Base-by-base conservation (phyloP, 345 rosid genomes). In the Moricandia moricandioides region DNA sequence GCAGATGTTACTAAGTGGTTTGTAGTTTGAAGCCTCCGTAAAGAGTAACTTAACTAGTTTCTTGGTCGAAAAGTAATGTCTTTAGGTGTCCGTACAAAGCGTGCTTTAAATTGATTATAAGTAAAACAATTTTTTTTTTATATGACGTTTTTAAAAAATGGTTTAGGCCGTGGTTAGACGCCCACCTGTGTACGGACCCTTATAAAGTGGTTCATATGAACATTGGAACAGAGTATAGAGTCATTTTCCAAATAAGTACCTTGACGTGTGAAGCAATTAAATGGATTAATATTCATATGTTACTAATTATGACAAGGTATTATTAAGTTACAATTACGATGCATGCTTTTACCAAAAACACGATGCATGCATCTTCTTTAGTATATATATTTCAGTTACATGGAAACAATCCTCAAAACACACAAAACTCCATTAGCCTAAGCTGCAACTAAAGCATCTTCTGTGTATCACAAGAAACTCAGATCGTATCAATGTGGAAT, bases 401-500 rank as follows among this genome's bases (percentile, higher is more conserved):
- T 0, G 8, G 40, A 56, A 13, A 70, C 16, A 43, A 18, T 9
- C 31, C 34, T 39, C 70, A 76, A 4, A 70, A 61, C 21, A 56
- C 60, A 69, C 31, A 62, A 37, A 69, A 52, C 3, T 30, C 8
- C 6, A 5, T 16, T 17, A 14, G 33, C 30, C 26, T 3, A 29
- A 37, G 51, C 62, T 59, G 52, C 27, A 67, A 63, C 39, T 26
- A 8, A 29, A 47, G 11, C 75, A 33, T 73, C 62, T 55, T 39
- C 64, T 56, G 47, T 8, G 35, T 17, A 17, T 72, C 31, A 43
- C 78, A 6, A n/a, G 2, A 49, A 55, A 49, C 39, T 62, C 6
- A 8, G 6, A 14, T 65, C 27, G 54, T 45, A 77, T 3, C 62
- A 65, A 77, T 77, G 80, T 77, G 80, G 80, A 77, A 65, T 12